Conservation (phyloP, 2,329 filamentous ascomycete species). For the Chaetomium strumarium region DNA sequence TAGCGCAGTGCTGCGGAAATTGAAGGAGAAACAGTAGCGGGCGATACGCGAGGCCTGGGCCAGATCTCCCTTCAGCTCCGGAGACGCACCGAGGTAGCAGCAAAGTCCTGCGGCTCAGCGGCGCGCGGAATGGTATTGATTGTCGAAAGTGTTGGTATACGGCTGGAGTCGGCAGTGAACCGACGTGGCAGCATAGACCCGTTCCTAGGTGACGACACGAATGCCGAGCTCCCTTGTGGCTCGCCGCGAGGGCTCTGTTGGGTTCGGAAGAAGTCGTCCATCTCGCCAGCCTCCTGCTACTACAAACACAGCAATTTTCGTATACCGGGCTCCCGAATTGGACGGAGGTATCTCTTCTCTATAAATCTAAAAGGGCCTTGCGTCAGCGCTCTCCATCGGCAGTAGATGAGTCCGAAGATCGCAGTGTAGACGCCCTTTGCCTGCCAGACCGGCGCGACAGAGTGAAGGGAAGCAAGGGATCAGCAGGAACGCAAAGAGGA, state of each 20-base stretch:
- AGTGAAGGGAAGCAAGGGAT: not conserved
- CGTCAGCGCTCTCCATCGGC: conserved; percentile 16
- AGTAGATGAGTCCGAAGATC: conserved; percentile 1
- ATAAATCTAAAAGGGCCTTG: conserved; percentile 27
- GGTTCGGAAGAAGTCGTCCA: conserved; percentile 74
- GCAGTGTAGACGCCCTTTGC: not conserved
- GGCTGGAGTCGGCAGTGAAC: conserved; percentile 87
- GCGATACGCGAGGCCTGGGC: not conserved
- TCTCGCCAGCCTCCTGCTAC: conserved; percentile 34
- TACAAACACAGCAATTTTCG: conserved; percentile 32
- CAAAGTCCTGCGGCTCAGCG: conserved; percentile 47
- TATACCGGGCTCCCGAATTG: conserved; percentile 34
- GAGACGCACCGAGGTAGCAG: conserved; percentile 30
- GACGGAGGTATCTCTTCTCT: conserved; percentile 33
- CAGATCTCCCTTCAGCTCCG: not conserved
- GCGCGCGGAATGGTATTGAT: conserved; percentile 50
- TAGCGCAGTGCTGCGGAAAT: conserved; percentile 11
- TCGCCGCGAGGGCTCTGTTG: conserved; percentile 76
- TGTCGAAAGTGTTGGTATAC: conserved; percentile 68
- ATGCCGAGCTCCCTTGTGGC: conserved; percentile 59
- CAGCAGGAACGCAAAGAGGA: conserved; percentile 5
- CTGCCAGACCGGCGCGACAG: not conserved
- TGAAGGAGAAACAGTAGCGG: not conserved
- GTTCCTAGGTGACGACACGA: conserved; percentile 69
- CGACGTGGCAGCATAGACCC: conserved; percentile 64